Evolutionary conservation across 495 filamentous ascomycete species (phyloP).

Genomic region (Lepraria neglecta): DNA sequence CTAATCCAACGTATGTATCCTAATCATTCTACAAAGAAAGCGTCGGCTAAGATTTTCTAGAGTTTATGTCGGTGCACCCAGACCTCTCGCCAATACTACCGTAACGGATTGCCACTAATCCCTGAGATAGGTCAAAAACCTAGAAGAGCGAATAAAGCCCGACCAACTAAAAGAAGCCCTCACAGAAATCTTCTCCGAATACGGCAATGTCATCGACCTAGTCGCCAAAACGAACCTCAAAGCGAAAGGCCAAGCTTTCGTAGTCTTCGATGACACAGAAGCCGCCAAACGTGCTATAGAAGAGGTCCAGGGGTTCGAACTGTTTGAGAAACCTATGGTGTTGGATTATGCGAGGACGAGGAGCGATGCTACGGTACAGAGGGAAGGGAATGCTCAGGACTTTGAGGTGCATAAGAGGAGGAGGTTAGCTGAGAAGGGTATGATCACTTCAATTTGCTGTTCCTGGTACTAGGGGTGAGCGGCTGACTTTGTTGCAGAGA

Average conservation of each 20-base stretch:
- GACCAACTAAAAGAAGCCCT: constrained; percentile 70
- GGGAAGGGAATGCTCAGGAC: constrained; percentile 65
- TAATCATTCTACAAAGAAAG: background rate
- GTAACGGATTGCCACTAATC: constrained; percentile 1
- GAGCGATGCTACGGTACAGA: constrained; percentile 81
- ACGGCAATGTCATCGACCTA: constrained; percentile 84
- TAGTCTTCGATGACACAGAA: constrained; percentile 80
- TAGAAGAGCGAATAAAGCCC: constrained; percentile 87
- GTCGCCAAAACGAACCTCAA: constrained; percentile 88
- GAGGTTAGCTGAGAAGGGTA: constrained; percentile 87
- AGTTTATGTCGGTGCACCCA: constrained; percentile 24
- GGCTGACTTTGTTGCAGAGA: constrained; percentile 51
- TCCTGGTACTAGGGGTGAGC: background rate
- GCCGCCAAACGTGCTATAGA: constrained; percentile 75
- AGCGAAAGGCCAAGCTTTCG: constrained; percentile 92
- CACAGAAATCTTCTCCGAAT: constrained; percentile 76
- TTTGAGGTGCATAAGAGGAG: constrained; percentile 83
- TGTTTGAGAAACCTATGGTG: constrained; percentile 90
- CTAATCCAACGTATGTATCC: constrained; percentile 18
- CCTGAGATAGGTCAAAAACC: constrained; percentile 64
- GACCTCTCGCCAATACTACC: background rate
- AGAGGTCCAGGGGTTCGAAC: constrained; percentile 86
- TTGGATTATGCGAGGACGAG: constrained; percentile 76
- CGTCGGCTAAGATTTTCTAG: constrained; percentile 19
- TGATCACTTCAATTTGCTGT: constrained; percentile 18